Evolutionary conservation across 371 early-diverging fungal genomes (phyloP).

Genomic region (Mucor racemosus): DNA sequence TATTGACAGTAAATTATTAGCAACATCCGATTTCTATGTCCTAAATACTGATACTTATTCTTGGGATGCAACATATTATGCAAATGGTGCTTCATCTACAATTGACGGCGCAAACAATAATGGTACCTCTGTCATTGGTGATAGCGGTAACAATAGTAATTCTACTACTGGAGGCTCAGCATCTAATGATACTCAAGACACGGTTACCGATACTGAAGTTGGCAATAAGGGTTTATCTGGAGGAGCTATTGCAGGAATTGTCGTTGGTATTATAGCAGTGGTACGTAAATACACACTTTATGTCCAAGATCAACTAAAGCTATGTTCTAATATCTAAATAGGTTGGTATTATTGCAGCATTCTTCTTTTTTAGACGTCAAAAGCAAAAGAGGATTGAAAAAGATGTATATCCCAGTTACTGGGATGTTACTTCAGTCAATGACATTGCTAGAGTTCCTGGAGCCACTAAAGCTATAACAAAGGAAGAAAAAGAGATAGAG

Average conservation of each 20-base stretch:
- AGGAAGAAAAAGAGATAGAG: neutral
- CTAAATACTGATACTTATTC: constrained; percentile 7
- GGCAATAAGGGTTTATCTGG: neutral
- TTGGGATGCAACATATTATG: constrained; percentile 8
- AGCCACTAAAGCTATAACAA: neutral
- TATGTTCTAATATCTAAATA: neutral
- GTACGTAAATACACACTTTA: constrained; percentile 1
- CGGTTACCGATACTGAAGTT: neutral
- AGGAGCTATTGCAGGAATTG: constrained; percentile 22
- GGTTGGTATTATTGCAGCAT: constrained; percentile 3
- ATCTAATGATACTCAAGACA: neutral
- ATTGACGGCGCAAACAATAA: neutral
- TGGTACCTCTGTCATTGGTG: neutral
- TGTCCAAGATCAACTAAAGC: neutral
- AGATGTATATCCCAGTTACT: constrained; percentile 14
- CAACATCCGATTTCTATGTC: constrained; percentile 5
- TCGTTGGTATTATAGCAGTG: constrained; percentile 10
- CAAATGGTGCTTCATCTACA: neutral
- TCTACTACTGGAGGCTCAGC: neutral
- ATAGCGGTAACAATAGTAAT: neutral
- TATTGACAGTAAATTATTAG: constrained; percentile 9
- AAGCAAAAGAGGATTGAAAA: constrained; percentile 2
- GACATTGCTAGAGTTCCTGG: neutral
- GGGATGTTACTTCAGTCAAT: constrained; percentile 16
- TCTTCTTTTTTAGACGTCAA: constrained; percentile 3